Conservation (phyloP, 345 rosid species). For the Noccaea caerulescens region DNA sequence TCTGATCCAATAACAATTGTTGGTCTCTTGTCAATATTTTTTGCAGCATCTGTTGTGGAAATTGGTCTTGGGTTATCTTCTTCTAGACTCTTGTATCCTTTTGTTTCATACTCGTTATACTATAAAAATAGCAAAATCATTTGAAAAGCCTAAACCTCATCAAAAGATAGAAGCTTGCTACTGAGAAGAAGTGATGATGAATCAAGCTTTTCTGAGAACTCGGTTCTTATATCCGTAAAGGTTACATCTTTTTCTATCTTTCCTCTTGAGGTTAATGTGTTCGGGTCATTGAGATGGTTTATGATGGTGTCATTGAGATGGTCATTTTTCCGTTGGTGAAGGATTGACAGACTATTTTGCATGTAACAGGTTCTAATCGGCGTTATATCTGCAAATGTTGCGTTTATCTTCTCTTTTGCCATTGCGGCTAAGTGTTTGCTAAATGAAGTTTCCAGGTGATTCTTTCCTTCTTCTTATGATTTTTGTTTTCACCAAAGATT, state of each 20-base stretch:
- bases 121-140: background rate
- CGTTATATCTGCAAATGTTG: conserved; percentile 58
- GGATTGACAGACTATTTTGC: background rate
- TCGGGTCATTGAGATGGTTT: conserved; percentile 7
- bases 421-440: conserved; percentile 53
- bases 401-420: conserved; percentile 58
- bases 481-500: background rate
- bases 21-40: background rate
- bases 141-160: conserved; percentile 47
- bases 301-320: too few relatives aligned
- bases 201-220: conserved; percentile 45
- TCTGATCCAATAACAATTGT: background rate
- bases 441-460: conserved; percentile 56
- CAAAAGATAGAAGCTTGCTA: conserved; percentile 66
- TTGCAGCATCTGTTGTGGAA: conserved; percentile 79
- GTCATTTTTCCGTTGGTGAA: background rate
- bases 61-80: conserved; percentile 56
- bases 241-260: background rate
- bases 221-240: conserved; percentile 25
- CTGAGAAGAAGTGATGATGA: conserved; percentile 50
- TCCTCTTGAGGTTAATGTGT: background rate
- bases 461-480: background rate
- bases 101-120: conserved; percentile 1
- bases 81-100: conserved; percentile 88
- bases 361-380: conserved; percentile 58